Evolutionary conservation across 176 grass and related monocot genomes (phyloP).

Genomic region (Pharus latifolius): DNA sequence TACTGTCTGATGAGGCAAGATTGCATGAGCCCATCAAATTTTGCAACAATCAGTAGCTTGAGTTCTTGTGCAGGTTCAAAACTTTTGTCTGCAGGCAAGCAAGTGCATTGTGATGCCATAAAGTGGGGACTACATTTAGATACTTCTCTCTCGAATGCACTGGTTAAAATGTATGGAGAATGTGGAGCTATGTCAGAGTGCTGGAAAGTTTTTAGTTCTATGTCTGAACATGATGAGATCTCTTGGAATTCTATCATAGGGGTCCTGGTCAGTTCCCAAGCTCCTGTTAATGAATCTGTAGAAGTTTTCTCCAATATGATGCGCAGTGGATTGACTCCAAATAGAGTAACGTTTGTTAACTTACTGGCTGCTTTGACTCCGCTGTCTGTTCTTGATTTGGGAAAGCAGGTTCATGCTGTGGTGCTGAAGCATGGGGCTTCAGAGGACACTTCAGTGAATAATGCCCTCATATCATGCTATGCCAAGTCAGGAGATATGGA

Average conservation of each 20-base stretch:
- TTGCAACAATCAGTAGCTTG: conserved; percentile 55
- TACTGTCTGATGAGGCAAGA: conserved; percentile 48
- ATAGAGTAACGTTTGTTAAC: conserved; percentile 75
- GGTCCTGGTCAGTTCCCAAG: conserved; percentile 38
- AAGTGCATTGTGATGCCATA: conserved; percentile 48
- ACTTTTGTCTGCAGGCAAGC: conserved; percentile 42
- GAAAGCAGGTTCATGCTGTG: conserved; percentile 55
- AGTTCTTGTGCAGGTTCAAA: conserved; percentile 62
- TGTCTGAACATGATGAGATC: conserved; percentile 48
- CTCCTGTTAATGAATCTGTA: conserved; percentile 28
- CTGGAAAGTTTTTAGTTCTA: conserved; percentile 58
- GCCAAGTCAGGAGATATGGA: conserved; percentile 63
- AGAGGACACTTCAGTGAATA: conserved; percentile 50
- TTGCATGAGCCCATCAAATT: conserved; percentile 48
- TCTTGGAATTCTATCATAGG: conserved; percentile 85
- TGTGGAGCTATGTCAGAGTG: conserved; percentile 42
- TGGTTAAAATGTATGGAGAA: conserved; percentile 80
- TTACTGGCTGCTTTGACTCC: conserved; percentile 49
- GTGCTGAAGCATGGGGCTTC: conserved; percentile 57
- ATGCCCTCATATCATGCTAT: conserved; percentile 71
- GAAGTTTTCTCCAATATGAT: conserved; percentile 56
- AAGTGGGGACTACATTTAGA: conserved; percentile 65
- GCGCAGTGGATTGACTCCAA: conserved; percentile 43
- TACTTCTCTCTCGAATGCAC: conserved; percentile 67
- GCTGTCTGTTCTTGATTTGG: conserved; percentile 42